These are phyloP conservation scores for Nasturtium officinale DNA, from an alignment of 345 rosid genomes.

Conservation along the genomic window DNA sequence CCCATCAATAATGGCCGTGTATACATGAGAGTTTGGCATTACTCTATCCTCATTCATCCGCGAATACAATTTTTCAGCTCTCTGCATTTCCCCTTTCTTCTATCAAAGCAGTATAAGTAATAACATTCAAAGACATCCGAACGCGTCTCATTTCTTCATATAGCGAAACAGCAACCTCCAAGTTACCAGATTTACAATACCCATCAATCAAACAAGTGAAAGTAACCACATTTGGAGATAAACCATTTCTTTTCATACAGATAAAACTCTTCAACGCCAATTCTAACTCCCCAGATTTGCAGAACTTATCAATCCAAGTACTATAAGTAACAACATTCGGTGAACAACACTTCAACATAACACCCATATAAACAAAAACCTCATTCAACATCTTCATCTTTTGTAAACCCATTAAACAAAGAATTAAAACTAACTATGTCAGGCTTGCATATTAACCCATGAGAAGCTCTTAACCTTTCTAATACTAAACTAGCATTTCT, in stretches of 20 bases:
- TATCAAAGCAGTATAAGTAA: slow-evolving; percentile 43
- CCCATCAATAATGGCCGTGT: slow-evolving; percentile 46
- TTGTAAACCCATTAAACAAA: slow-evolving; percentile 52
- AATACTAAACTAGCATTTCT: slow-evolving; percentile 41
- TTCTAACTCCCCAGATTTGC: slow-evolving; percentile 43
- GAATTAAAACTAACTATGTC: slow-evolving; percentile 51
- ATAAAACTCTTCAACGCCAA: slow-evolving; percentile 39
- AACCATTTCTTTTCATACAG: slow-evolving; percentile 46
- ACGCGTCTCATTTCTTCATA: slow-evolving; percentile 42
- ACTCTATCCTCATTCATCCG: slow-evolving; percentile 42
- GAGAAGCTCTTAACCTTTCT: slow-evolving; percentile 36
- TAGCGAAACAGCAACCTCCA: slow-evolving; percentile 44
- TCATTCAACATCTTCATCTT: slow-evolving; percentile 45
- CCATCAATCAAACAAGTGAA: slow-evolving; percentile 58
- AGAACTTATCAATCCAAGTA: slow-evolving; percentile 49
- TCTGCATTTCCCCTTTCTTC: slow-evolving; percentile 48
- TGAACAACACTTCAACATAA: slow-evolving; percentile 48
- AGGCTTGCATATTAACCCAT: slow-evolving; percentile 37
- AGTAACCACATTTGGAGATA: slow-evolving; percentile 46
- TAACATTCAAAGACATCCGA: slow-evolving; percentile 42
- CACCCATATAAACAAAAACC: slow-evolving; percentile 48
- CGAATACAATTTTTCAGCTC: slow-evolving; percentile 39
- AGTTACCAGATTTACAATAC: slow-evolving; percentile 45
- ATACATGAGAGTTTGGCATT: slow-evolving; percentile 41
- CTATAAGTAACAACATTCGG: slow-evolving; percentile 52